These are phyloP conservation scores for Aspergillus niger DNA, from an alignment of 2,329 filamentous ascomycete species.

Conservation along the genomic window DNA sequence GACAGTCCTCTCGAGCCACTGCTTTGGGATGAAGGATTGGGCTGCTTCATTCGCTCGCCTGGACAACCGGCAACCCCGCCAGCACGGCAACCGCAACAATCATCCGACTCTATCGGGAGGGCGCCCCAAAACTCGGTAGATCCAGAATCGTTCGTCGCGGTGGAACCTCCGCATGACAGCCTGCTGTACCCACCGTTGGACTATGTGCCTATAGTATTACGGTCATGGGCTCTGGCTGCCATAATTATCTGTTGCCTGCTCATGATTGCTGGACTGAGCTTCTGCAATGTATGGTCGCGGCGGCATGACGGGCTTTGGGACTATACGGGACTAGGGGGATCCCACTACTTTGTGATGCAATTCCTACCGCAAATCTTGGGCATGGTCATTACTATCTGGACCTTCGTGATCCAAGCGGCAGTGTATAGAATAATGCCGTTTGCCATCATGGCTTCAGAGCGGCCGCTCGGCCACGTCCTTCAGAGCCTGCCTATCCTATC, in stretches of 20 bases:
- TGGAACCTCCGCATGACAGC: constrained; percentile 47
- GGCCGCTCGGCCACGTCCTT: constrained; percentile 62
- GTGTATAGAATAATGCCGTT: constrained; percentile 79
- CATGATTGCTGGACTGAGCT: constrained; percentile 72
- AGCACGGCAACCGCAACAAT: constrained; percentile 30
- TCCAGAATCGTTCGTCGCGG: constrained; percentile 52
- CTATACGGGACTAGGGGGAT: constrained; percentile 70
- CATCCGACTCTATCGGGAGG: constrained; percentile 18
- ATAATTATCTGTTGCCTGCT: constrained; percentile 64
- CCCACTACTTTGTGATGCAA: constrained; percentile 80
- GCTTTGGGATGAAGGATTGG: constrained; percentile 50
- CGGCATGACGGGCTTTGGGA: constrained; percentile 64
- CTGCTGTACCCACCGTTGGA: constrained; percentile 58
- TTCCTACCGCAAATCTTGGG: constrained; percentile 80
- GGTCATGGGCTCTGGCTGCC: constrained; percentile 63
- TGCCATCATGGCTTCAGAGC: constrained; percentile 69
- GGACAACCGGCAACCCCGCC: constrained; percentile 37
- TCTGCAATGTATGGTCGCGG: constrained; percentile 70
- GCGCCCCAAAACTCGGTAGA: constrained; percentile 26
- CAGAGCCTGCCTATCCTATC: constrained; percentile 62
- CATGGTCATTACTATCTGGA: constrained; percentile 71
- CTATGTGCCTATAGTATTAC: constrained; percentile 72
- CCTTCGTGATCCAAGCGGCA: constrained; percentile 72
- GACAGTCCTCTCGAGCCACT: constrained; percentile 56
- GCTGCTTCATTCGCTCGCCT: constrained; percentile 41